Conservation (phyloP, 768 basidiomycete genomes). For the Suillus luteus region DNA sequence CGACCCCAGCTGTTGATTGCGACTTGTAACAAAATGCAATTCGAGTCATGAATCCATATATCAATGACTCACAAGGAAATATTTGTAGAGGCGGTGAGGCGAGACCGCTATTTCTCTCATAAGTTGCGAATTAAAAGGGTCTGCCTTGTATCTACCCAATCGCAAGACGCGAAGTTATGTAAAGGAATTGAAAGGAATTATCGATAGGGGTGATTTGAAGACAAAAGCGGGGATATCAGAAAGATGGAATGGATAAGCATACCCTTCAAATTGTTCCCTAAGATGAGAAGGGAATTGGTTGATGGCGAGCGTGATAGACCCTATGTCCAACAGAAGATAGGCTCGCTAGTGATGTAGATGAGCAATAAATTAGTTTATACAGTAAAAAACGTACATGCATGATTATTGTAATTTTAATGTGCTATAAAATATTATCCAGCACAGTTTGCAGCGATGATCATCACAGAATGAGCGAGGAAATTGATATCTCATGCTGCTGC, state of each 20-base stretch:
- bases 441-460: neutral
- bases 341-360: conserved; percentile 15
- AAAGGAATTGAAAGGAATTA: neutral
- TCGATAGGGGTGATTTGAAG: neutral
- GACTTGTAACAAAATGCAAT: neutral
- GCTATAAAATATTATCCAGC: neutral
- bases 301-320: neutral
- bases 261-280: neutral
- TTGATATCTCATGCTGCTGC: neutral
- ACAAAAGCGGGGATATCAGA: neutral
- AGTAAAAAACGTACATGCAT: neutral
- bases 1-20: neutral
- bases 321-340: neutral
- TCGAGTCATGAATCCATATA: neutral
- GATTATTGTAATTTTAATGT: neutral
- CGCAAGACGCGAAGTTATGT: neutral
- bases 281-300: neutral
- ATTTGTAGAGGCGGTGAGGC: neutral
- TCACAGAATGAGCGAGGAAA: neutral
- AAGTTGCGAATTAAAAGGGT: neutral
- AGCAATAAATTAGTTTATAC: neutral
- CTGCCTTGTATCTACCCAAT: neutral
- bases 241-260: neutral
- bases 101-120: neutral
- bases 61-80: neutral